phyloP scores from a whole-genome alignment of 2,329 filamentous ascomycete genomes.

The Xylariaceae sp. region DNA sequence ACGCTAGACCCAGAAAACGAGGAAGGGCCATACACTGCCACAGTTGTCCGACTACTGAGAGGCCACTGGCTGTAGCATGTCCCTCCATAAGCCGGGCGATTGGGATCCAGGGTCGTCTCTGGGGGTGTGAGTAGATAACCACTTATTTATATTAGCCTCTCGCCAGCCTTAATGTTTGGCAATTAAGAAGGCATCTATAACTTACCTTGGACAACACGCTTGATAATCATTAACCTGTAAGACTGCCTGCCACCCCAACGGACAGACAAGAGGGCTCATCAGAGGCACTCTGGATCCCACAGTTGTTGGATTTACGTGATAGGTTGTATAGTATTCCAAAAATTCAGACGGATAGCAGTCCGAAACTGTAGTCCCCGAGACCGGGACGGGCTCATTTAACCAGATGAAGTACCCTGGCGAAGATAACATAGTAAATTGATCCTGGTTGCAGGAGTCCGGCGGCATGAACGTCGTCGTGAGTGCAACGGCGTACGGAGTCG shows the following conservation, averaged over 20 bases:
- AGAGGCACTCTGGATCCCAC: slow-evolving; percentile 30
- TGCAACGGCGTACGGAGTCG: slow-evolving; percentile 25
- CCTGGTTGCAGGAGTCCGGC: slow-evolving; percentile 28
- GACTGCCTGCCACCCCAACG: slow-evolving; percentile 27
- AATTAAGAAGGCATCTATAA: too few relatives aligned
- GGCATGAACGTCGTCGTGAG: slow-evolving; percentile 33
- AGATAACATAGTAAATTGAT: slow-evolving; percentile 27
- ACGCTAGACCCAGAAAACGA: slow-evolving; percentile 11
- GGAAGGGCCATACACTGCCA: slow-evolving; percentile 22
- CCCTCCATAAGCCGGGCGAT: slow-evolving; percentile 33
- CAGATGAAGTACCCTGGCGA: slow-evolving; percentile 31
- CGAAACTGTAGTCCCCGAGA: slow-evolving; percentile 18
- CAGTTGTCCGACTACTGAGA: slow-evolving; percentile 18
- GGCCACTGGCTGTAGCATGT: slow-evolving; percentile 31
- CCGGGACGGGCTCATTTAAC: slow-evolving; percentile 35
- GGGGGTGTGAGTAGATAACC: slow-evolving; percentile 17
- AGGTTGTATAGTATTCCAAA: slow-evolving; percentile 28
- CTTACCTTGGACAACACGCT: slow-evolving; percentile 33
- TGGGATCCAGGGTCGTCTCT: slow-evolving; percentile 18
- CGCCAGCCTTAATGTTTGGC: background rate
- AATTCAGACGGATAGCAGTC: slow-evolving; percentile 35
- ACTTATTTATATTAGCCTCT: slow-evolving; percentile 17
- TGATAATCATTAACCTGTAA: slow-evolving; percentile 19
- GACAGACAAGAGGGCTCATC: slow-evolving; percentile 34
- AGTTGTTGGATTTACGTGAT: slow-evolving; percentile 16